Percentiles rank a stretch among this genome's conserved stretches.
Conservation (phyloP, 768 basidiomycete genomes). For the Tricholoma saponaceum region DNA sequence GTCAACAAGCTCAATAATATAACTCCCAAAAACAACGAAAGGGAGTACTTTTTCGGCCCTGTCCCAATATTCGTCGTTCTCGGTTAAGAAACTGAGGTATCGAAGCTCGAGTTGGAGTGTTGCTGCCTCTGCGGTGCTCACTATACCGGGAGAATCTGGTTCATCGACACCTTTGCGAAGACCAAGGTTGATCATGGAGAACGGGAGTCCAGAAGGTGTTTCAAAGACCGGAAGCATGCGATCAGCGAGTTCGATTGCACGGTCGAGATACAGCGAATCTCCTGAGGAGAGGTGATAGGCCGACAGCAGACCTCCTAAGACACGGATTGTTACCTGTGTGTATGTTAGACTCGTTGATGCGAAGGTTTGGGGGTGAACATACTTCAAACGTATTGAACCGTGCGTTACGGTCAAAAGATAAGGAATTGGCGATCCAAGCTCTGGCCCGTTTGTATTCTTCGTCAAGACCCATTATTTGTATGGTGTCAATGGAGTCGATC, state of each 20-base stretch:
- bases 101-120: constrained; percentile 89
- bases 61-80: constrained; percentile 79
- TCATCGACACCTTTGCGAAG: constrained; percentile 8
- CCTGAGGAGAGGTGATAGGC: constrained; percentile 76
- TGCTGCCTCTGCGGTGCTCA: constrained; percentile 82
- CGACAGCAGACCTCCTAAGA: constrained; percentile 87
- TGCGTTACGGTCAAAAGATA: constrained; percentile 79
- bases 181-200: constrained; percentile 56
- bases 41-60: constrained; percentile 64
- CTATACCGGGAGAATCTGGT: constrained; percentile 47
- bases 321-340: constrained; percentile 84
- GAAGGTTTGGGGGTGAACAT: constrained; percentile 16
- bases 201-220: constrained; percentile 76
- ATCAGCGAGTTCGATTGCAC: constrained; percentile 71
- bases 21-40: background rate
- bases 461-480: constrained; percentile 81
- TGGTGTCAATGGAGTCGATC: constrained; percentile 81
- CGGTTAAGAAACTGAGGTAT: constrained; percentile 77
- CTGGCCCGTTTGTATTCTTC: constrained; percentile 74
- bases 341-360: background rate
- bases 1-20: background rate
- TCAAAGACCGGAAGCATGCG: constrained; percentile 81
- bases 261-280: constrained; percentile 69
- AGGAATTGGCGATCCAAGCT: constrained; percentile 62
- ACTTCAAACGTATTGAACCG: constrained; percentile 90